Percentiles rank a stretch among this genome's conserved stretches.
Evolutionary conservation across 768 basidiomycete species (phyloP).

Genomic region (Xerocomellus intermedius): DNA sequence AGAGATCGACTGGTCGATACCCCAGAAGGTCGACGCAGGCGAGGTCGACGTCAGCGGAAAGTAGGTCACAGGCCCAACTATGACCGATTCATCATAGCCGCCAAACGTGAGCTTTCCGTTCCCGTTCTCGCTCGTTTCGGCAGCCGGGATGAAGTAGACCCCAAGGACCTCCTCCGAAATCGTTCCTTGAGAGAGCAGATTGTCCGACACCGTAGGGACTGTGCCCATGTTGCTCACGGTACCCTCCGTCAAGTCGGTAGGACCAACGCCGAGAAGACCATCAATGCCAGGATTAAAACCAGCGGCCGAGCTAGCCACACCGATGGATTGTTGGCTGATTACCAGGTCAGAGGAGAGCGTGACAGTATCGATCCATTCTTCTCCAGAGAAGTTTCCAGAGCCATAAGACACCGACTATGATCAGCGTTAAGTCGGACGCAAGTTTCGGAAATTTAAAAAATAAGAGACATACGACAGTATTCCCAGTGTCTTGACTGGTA

Average conservation of each 20-base stretch:
- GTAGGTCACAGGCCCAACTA: slow-evolving; percentile 18
- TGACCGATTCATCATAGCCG: slow-evolving; percentile 17
- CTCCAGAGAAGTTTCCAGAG: neutral
- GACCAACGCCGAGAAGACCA: slow-evolving; percentile 40
- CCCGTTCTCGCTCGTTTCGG: slow-evolving; percentile 17
- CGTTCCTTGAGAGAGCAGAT: slow-evolving; percentile 29
- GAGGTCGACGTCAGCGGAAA: slow-evolving; percentile 21
- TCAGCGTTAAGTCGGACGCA: neutral
- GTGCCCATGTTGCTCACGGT: slow-evolving; percentile 9
- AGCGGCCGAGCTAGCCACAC: too few relatives aligned
- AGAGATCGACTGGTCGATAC: slow-evolving; percentile 30
- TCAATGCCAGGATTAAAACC: slow-evolving; percentile 14
- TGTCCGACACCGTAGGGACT: slow-evolving; percentile 37
- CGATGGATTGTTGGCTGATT: slow-evolving; percentile 32
- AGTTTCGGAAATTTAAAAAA: too few relatives aligned
- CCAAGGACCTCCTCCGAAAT: slow-evolving; percentile 31
- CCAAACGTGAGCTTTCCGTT: slow-evolving; percentile 31
- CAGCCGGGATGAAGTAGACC: slow-evolving; percentile 32
- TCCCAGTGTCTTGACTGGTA: slow-evolving; percentile 15
- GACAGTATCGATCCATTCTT: slow-evolving; percentile 17
- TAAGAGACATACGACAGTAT: slow-evolving; percentile 14
- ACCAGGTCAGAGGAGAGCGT: slow-evolving; percentile 3
- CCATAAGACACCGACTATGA: neutral
- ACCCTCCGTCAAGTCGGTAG: slow-evolving; percentile 31
- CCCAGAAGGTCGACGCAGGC: slow-evolving; percentile 30